Conservation (phyloP, 169 alveolate genomes). For the Miamiensis avidus region DNA sequence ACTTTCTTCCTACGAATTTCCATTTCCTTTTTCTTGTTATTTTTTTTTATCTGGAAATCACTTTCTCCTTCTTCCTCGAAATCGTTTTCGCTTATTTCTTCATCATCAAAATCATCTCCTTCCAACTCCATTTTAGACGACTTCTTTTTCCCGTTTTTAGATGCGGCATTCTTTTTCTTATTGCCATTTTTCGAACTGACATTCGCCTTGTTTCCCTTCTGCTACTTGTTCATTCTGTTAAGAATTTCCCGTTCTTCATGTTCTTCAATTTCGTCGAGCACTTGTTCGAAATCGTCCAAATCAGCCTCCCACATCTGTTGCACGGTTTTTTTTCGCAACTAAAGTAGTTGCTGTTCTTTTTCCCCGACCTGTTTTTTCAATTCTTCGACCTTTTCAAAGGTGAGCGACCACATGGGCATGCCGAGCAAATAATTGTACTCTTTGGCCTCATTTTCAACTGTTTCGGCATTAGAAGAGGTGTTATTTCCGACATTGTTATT, state of each 20-base stretch:
- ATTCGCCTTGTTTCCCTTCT: conserved; percentile 1
- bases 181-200: conserved; percentile 7
- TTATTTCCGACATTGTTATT: no score
- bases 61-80: neutral
- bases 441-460: conserved; percentile 49
- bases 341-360: conserved; percentile 63
- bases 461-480: conserved; percentile 13
- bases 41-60: neutral
- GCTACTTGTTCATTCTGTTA: conserved; percentile 12
- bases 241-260: conserved; percentile 60
- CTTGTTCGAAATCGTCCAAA: conserved; percentile 63
- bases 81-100: neutral
- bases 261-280: conserved; percentile 58
- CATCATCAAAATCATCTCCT: no score
- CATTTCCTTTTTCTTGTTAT: neutral
- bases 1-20: neutral
- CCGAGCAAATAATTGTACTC: conserved; percentile 81
- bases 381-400: conserved; percentile 82
- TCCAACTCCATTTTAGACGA: no score
- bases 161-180: no score
- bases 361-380: conserved; percentile 53
- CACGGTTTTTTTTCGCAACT: conserved; percentile 39
- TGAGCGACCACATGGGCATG: conserved; percentile 77
- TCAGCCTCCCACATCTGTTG: conserved; percentile 77
- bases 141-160: no score